phyloP scores from a whole-genome alignment of 202 grass and related monocot species.

The Cymbopogon flexuosus region DNA sequence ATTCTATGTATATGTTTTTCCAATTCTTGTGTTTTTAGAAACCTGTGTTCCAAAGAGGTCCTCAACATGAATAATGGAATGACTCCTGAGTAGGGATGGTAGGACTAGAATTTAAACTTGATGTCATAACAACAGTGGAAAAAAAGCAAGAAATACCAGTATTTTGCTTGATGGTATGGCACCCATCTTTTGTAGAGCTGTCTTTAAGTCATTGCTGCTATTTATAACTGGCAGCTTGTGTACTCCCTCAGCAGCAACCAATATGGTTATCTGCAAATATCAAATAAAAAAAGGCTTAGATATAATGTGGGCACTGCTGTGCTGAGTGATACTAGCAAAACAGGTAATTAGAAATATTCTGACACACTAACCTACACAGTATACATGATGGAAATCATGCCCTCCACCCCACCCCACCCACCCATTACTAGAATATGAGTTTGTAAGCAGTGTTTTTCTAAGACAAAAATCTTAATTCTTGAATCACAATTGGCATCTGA shows the following conservation, averaged over 20 bases:
- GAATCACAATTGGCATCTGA: not conserved
- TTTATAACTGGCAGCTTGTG: constrained; percentile 88
- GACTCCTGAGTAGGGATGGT: not conserved
- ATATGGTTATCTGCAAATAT: constrained; percentile 65
- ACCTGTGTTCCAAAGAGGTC: not conserved
- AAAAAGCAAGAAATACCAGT: constrained; percentile 50
- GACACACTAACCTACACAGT: not conserved
- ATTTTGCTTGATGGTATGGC: constrained; percentile 82
- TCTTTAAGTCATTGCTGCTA: constrained; percentile 70
- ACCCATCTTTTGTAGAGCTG: constrained; percentile 75
- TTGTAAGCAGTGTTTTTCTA: not conserved
- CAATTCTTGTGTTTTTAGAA: not conserved
- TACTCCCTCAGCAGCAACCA: constrained; percentile 82
- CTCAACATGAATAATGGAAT: not conserved
- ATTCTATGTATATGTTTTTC: not conserved
- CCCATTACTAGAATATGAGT: not conserved
- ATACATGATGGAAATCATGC: not conserved
- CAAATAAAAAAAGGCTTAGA: not conserved
- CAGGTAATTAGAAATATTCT: constrained; percentile 15
- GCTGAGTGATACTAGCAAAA: not conserved
- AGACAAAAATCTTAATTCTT: not conserved
- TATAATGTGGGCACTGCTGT: not conserved
- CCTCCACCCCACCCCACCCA: not conserved
- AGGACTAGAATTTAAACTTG: not conserved
- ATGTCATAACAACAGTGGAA: constrained; percentile 15